Percentiles rank a stretch among this genome's conserved stretches.
Conservation (phyloP, 305 asterid genomes). For the Solanum hybrid region DNA sequence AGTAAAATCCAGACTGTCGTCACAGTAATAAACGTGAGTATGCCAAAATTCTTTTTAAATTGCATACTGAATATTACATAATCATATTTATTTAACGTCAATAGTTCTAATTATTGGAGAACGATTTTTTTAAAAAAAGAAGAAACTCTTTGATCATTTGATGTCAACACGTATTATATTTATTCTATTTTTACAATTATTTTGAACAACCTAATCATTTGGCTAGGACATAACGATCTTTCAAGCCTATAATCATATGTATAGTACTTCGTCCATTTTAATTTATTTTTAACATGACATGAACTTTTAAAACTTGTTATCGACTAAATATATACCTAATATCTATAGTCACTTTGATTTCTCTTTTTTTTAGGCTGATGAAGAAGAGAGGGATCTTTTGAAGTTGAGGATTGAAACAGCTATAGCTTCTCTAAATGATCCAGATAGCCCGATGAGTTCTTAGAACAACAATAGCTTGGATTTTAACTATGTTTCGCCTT, state of each 20-base stretch:
- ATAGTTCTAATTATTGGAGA: background rate
- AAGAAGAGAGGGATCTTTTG: slow-evolving; percentile 41
- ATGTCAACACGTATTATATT: background rate
- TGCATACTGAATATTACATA: background rate
- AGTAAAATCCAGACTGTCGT: background rate
- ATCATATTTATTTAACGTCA: background rate
- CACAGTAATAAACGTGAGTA: background rate
- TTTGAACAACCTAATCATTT: background rate
- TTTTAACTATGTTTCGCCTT: background rate
- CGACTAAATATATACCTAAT: background rate
- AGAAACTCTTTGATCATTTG: background rate
- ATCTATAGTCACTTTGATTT: background rate
- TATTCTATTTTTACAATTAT: background rate
- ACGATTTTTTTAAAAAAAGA: background rate
- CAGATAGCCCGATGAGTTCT: slow-evolving; percentile 46
- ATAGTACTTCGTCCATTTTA: background rate
- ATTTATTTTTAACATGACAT: background rate
- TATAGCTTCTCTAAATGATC: slow-evolving; percentile 41
- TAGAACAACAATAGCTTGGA: background rate
- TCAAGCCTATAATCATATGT: background rate
- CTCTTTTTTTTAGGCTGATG: slow-evolving; percentile 38
- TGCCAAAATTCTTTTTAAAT: background rate
- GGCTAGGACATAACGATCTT: background rate
- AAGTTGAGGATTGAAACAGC: slow-evolving; percentile 56
- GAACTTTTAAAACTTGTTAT: background rate